Evolutionary conservation across 2,329 filamentous ascomycete species (phyloP), one percentile per base, ranked within the genome.

Genomic region (Camillea tinctor): DNA sequence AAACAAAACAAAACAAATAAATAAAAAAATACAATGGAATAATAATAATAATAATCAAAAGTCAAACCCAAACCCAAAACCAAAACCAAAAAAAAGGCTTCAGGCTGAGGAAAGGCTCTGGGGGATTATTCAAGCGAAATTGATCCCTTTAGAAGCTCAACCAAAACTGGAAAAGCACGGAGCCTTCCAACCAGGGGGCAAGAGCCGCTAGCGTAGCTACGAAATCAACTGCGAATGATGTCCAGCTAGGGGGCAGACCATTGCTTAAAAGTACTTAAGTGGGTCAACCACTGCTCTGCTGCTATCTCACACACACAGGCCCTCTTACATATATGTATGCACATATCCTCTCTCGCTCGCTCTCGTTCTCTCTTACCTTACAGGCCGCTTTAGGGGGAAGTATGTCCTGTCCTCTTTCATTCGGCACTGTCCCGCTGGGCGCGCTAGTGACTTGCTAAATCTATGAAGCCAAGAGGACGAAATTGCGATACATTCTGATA

Each of bases 181-280:
- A 64, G 56, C 64, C 61, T 56, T 61, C 64, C 54, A 55, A 61
- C 59, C 60, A 64, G 64, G 64, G 56, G n/a, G 2, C n/a, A 19
- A 52, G 55, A 61, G 57, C 56, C 59, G 61, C 58, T 65, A 65
- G 63, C 58, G 63, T 60, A 36, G 55, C 55, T 65, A 58, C 55
- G 57, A 63, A 59, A 60, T 60, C 58, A 58, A 13, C 50, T 51
- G 50, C 21, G 22, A 24, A 21, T 22, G 50, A 26, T 9, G 36
- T 17, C 36, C 36, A 17, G 15, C 36, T 40, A 40, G 36, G 36
- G 36, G 36, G 1, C 36, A 44, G 36, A 17, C 36, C 36, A 15
- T 44, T 44, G 36, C 15, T n/a, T 44, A 44, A 44, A 44, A 17
- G 17, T 44, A 44, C 36, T 44, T 17, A 44, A 44, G 36, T 44